Evolutionary conservation across 257 asterid species (phyloP).

Genomic region (Oldenlandia corymbosa): DNA sequence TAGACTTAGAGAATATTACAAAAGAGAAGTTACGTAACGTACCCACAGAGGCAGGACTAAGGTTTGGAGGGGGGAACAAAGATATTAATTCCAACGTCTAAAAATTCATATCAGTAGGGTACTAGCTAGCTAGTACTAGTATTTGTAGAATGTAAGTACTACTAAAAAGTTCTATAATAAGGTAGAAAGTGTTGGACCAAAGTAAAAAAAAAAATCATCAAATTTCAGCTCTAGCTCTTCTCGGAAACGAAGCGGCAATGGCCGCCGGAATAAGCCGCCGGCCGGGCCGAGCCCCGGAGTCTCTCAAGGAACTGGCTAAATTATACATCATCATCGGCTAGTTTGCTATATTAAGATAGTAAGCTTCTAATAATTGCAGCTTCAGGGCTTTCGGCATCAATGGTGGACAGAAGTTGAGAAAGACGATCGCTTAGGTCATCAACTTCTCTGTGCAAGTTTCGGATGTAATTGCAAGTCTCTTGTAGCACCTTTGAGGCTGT

Average conservation of each 20-base stretch:
- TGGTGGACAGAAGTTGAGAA: constrained; percentile 67
- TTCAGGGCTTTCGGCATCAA: constrained; percentile 81
- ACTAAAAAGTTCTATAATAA: no score
- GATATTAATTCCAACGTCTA: not conserved
- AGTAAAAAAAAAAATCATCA: no score
- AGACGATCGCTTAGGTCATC: constrained; percentile 87
- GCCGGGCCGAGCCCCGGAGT: not conserved
- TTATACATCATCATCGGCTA: not conserved
- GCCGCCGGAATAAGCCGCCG: not conserved
- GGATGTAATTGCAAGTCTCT: constrained; percentile 90
- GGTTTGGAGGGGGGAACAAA: not conserved
- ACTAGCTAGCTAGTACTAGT: no score
- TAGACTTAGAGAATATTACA: constrained; percentile 11
- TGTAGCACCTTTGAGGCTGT: constrained; percentile 86
- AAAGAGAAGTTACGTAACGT: not conserved
- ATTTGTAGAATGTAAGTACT: not conserved
- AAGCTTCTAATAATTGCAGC: constrained; percentile 91
- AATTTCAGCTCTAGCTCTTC: constrained; percentile 12
- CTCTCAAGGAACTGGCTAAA: not conserved
- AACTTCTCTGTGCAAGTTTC: constrained; percentile 76
- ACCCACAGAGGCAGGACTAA: not conserved
- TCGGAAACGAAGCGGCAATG: no score
- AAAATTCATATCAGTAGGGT: not conserved
- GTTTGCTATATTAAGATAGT: not conserved
- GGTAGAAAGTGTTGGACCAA: no score